A percentile compares a stretch with the other conserved stretches of the same genome.
These are phyloP conservation scores for Adansonia gregorii DNA, from an alignment of 441 rosid genomes.

Conservation along the genomic window DNA sequence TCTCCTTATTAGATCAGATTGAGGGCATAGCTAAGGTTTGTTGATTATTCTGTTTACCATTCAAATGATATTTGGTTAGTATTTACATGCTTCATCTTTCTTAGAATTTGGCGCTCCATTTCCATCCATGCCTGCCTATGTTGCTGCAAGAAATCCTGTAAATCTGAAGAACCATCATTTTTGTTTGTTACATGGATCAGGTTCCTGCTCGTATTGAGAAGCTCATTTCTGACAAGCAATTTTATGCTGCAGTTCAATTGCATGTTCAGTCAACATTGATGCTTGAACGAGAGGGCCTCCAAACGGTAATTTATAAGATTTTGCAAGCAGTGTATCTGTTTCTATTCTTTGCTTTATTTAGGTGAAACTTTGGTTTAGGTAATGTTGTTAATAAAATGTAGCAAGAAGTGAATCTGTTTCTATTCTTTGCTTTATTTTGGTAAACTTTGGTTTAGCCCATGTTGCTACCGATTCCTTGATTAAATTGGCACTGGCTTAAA, in stretches of 20 bases:
- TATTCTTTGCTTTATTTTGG: neutral
- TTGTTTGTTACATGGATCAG: slow-evolving; percentile 50
- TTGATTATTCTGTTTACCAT: slow-evolving; percentile 24
- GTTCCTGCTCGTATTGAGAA: slow-evolving; percentile 96
- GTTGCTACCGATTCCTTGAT: neutral
- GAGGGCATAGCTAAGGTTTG: slow-evolving; percentile 98
- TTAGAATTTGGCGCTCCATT: neutral
- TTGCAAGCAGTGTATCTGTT: neutral
- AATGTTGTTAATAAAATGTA: slow-evolving; percentile 16
- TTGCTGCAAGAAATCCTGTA: slow-evolving; percentile 16
- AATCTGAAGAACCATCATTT: slow-evolving; percentile 30
- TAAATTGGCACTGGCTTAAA: neutral
- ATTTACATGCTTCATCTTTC: neutral
- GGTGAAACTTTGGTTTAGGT: slow-evolving; percentile 8
- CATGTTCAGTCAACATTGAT: slow-evolving; percentile 81
- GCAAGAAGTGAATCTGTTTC: neutral
- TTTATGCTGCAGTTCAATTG: slow-evolving; percentile 91
- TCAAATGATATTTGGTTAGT: neutral
- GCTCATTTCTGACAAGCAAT: slow-evolving; percentile 88
- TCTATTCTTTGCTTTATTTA: neutral
- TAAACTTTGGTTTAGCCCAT: slow-evolving; percentile 11
- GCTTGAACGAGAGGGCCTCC: slow-evolving; percentile 99
- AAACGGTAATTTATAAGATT: slow-evolving; percentile 58
- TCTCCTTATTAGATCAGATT: slow-evolving; percentile 89
- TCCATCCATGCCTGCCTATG: neutral